Conservation (phyloP, 2,329 filamentous ascomycete genomes). For the Botrytis galanthina region DNA sequence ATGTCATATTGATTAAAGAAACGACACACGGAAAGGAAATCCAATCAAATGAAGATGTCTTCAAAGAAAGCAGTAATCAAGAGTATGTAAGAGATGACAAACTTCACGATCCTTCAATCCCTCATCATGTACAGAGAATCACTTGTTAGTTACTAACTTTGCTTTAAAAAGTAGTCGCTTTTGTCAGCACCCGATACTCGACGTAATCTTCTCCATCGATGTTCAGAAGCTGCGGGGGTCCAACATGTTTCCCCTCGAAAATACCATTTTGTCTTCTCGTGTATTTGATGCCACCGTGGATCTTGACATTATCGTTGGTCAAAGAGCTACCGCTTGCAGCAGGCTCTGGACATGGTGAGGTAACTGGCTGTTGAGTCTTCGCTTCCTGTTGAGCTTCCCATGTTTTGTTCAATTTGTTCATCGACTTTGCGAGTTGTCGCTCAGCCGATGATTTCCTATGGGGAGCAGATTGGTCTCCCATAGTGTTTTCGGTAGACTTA, state of each 20-base stretch:
- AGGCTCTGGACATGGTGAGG: slow-evolving; percentile 18
- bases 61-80: neutral
- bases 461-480: neutral
- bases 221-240: slow-evolving; percentile 58
- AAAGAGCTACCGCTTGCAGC: slow-evolving; percentile 31
- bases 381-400: slow-evolving; percentile 28
- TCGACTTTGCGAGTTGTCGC: neutral
- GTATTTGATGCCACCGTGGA: slow-evolving; percentile 59
- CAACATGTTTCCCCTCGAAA: slow-evolving; percentile 62
- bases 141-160: neutral
- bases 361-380: neutral
- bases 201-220: slow-evolving; percentile 68
- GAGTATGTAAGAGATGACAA: neutral
- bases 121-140: neutral
- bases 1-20: neutral
- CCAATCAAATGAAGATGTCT: neutral
- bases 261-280: slow-evolving; percentile 60
- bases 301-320: slow-evolving; percentile 51
- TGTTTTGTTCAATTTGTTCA: slow-evolving; percentile 37
- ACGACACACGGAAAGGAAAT: neutral
- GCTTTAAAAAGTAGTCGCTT: slow-evolving; percentile 53
- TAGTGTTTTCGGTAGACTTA: neutral
- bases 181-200: slow-evolving; percentile 63
- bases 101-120: neutral
- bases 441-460: neutral